phyloP scores from a whole-genome alignment of 1,284 basidiomycete species.

The Ganoderma sp. region DNA sequence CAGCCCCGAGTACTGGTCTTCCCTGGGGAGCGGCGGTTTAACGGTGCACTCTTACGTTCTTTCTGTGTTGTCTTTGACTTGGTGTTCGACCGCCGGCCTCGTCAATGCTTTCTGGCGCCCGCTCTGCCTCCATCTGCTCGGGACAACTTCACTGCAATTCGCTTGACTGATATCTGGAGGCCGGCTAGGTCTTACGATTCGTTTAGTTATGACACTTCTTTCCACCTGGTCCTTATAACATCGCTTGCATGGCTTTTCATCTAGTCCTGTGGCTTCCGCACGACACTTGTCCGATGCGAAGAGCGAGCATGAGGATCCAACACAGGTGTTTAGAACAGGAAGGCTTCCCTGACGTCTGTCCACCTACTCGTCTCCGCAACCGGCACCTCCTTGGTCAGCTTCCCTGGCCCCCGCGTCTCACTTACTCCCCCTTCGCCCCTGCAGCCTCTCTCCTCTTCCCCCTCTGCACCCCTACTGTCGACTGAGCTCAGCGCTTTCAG shows the following conservation, averaged over 20 bases:
- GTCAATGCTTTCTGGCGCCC: too few species aligned
- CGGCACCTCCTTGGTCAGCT: background rate
- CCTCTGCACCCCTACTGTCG: slow-evolving; percentile 5
- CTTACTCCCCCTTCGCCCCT: slow-evolving; percentile 4
- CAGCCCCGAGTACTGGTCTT: background rate
- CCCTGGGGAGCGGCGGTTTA: background rate
- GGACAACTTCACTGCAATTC: too few species aligned
- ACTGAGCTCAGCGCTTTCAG: slow-evolving; percentile 7
- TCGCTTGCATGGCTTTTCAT: background rate
- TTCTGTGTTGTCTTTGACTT: background rate
- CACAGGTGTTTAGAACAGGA: background rate
- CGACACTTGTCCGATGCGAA: background rate
- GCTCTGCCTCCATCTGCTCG: background rate
- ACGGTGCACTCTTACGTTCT: background rate
- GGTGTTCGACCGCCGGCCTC: too few species aligned
- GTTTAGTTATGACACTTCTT: background rate
- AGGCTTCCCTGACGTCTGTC: slow-evolving; percentile 12
- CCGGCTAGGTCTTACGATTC: background rate
- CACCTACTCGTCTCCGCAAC: slow-evolving; percentile 5
- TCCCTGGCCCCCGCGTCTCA: background rate
- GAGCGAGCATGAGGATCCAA: background rate
- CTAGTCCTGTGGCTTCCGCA: background rate
- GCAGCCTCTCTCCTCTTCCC: slow-evolving; percentile 6
- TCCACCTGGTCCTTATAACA: background rate
- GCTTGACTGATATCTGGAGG: too few species aligned